Percentiles rank a stretch among this genome's conserved stretches.
phyloP scores from a whole-genome alignment of 768 basidiomycete species.

The Collybia mongolica region DNA sequence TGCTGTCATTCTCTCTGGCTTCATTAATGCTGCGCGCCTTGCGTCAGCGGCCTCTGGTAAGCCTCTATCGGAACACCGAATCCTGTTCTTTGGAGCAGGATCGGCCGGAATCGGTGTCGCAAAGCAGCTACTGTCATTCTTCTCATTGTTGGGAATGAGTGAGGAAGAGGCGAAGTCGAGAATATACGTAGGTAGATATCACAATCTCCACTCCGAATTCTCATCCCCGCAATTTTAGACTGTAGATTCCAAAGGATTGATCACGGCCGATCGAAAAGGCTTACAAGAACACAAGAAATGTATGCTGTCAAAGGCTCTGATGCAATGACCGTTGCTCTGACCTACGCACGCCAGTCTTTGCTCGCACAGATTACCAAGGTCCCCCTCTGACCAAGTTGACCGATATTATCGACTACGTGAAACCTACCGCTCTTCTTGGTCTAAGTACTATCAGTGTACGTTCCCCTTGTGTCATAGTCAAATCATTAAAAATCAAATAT shows the following conservation, averaged over 20 bases:
- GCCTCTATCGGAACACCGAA: slow-evolving; percentile 69
- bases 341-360: slow-evolving; percentile 59
- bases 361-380: slow-evolving; percentile 67
- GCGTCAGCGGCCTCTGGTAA: slow-evolving; percentile 51
- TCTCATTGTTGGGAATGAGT: slow-evolving; percentile 63
- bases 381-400: slow-evolving; percentile 57
- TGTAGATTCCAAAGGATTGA: slow-evolving; percentile 76
- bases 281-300: slow-evolving; percentile 77
- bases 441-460: slow-evolving; percentile 57
- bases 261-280: slow-evolving; percentile 65
- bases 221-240: slow-evolving; percentile 37
- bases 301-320: slow-evolving; percentile 19
- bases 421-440: slow-evolving; percentile 77
- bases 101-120: slow-evolving; percentile 89
- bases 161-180: slow-evolving; percentile 64
- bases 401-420: slow-evolving; percentile 69
- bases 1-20: slow-evolving; percentile 73
- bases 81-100: slow-evolving; percentile 91
- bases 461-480: not conserved
- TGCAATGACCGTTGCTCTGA: slow-evolving; percentile 13
- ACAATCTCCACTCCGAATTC: not conserved
- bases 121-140: slow-evolving; percentile 80
- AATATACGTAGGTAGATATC: slow-evolving; percentile 54
- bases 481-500: slow-evolving; percentile 17
- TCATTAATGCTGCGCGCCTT: slow-evolving; percentile 69